Percentiles rank a stretch among this genome's conserved stretches.
Conservation (phyloP, 2,329 filamentous ascomycete species). For the Xylariaceae sp. region DNA sequence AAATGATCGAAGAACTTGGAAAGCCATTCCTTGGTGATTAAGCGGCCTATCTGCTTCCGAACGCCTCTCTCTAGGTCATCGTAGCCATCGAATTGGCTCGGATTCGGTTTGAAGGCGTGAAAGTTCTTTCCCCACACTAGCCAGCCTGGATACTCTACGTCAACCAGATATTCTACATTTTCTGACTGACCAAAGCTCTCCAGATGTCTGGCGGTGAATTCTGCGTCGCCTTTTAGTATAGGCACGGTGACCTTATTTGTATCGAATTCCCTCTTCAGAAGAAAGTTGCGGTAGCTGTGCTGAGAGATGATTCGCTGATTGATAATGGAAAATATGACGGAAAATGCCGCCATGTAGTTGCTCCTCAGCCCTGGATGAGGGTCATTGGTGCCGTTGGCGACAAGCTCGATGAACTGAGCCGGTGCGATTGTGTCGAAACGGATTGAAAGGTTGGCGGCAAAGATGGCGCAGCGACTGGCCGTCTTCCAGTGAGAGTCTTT, state of each 20-base stretch:
- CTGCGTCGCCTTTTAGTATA: conserved; percentile 67
- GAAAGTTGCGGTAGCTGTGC: conserved; percentile 82
- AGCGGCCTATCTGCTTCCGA: conserved; percentile 71
- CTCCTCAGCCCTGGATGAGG: conserved; percentile 79
- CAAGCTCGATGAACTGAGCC: conserved; percentile 73
- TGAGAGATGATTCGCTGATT: conserved; percentile 80
- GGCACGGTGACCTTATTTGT: conserved; percentile 69
- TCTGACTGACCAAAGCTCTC: conserved; percentile 68
- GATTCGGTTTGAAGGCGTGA: conserved; percentile 68
- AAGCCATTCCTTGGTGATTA: conserved; percentile 81
- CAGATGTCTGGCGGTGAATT: conserved; percentile 75
- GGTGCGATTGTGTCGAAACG: conserved; percentile 87
- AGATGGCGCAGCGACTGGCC: conserved; percentile 79
- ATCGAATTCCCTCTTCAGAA: conserved; percentile 72
- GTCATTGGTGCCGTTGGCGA: conserved; percentile 78
- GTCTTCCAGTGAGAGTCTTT: conserved; percentile 93
- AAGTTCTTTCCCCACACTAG: conserved; percentile 90
- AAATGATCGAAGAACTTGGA: conserved; percentile 83
- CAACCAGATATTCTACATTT: conserved; percentile 78
- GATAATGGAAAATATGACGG: conserved; percentile 70
- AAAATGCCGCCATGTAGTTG: conserved; percentile 76
- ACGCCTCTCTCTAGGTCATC: conserved; percentile 72
- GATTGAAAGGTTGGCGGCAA: conserved; percentile 83
- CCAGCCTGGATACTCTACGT: conserved; percentile 91
- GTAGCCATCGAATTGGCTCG: conserved; percentile 62